phyloP scores from a whole-genome alignment of 495 filamentous ascomycete genomes.

The Podospora pseudocomata region DNA sequence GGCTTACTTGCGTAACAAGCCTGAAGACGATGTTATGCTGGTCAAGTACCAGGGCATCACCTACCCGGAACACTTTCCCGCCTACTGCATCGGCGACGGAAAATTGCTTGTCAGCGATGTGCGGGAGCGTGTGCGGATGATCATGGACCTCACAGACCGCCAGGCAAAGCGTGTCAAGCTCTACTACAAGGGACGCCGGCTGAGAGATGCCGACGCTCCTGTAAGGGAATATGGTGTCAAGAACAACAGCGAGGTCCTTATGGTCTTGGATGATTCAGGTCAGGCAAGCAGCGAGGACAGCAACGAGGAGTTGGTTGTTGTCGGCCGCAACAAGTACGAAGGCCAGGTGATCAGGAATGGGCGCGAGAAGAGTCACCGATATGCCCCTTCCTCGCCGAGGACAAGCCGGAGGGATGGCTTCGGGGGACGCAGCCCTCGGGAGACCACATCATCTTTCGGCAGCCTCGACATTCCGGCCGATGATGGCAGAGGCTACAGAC shows the following conservation, averaged over 20 bases:
- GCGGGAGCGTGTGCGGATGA: slow-evolving; percentile 58
- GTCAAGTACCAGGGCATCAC: slow-evolving; percentile 66
- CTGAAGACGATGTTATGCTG: slow-evolving; percentile 73
- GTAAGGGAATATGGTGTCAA: slow-evolving; percentile 74
- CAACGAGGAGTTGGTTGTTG: slow-evolving; percentile 46
- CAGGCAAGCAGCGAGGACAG: slow-evolving; percentile 51
- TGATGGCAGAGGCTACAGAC: slow-evolving; percentile 15
- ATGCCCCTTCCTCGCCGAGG: slow-evolving; percentile 26
- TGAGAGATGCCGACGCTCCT: slow-evolving; percentile 62
- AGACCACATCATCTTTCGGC: slow-evolving; percentile 35
- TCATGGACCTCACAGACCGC: slow-evolving; percentile 58
- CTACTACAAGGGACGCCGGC: slow-evolving; percentile 75
- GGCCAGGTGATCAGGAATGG: background rate
- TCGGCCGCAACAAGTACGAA: slow-evolving; percentile 24
- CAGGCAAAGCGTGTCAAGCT: slow-evolving; percentile 57
- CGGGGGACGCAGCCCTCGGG: slow-evolving; percentile 36
- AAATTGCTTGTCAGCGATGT: slow-evolving; percentile 65
- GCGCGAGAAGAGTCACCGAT: background rate
- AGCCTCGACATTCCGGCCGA: slow-evolving; percentile 27
- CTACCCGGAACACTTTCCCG: slow-evolving; percentile 75
- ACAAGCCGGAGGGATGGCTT: slow-evolving; percentile 23
- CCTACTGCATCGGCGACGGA: slow-evolving; percentile 78
- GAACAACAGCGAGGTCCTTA: slow-evolving; percentile 68
- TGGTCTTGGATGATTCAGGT: slow-evolving; percentile 50
- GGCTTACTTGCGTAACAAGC: slow-evolving; percentile 26